Percentiles rank a stretch among this genome's conserved stretches.
Conservation (phyloP, 2,329 filamentous ascomycete species). For the Fusarium citri region DNA sequence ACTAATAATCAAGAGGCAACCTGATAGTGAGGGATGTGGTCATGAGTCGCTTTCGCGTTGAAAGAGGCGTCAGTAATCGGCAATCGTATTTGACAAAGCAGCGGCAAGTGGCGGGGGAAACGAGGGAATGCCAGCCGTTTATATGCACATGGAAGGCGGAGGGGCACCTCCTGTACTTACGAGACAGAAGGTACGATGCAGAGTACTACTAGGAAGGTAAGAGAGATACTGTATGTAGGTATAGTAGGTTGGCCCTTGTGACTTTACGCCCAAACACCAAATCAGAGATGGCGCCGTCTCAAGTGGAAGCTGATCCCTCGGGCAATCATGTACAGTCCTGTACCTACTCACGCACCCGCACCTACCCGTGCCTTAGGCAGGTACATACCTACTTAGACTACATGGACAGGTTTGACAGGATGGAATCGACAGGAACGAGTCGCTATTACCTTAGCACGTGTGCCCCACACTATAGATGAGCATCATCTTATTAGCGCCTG, state of each 20-base stretch:
- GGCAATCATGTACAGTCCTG: not conserved
- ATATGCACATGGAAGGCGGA: constrained; percentile 56
- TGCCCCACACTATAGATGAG: constrained; percentile 22
- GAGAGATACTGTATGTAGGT: not conserved
- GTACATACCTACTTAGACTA: not conserved
- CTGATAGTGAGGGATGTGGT: constrained; percentile 11
- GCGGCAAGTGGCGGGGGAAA: constrained; percentile 41
- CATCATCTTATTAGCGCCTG: not conserved
- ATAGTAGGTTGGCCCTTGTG: constrained; percentile 6
- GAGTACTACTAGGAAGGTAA: not conserved
- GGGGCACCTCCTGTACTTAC: constrained; percentile 3
- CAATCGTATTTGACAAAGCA: constrained; percentile 38
- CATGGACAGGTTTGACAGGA: not conserved
- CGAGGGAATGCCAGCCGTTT: constrained; percentile 60
- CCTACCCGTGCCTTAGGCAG: not conserved
- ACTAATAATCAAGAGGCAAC: not conserved
- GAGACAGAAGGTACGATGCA: not conserved
- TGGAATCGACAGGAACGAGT: constrained; percentile 21
- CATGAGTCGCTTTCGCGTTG: constrained; percentile 10
- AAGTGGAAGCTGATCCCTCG: constrained; percentile 23
- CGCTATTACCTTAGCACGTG: constrained; percentile 26
- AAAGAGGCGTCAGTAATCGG: constrained; percentile 36
- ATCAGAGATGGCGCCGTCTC: constrained; percentile 36
- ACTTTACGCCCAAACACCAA: constrained; percentile 28
- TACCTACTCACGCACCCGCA: not conserved